These are phyloP conservation scores for Helotiales sp. DNA, from an alignment of 2,329 filamentous ascomycete species.

Conservation along the genomic window DNA sequence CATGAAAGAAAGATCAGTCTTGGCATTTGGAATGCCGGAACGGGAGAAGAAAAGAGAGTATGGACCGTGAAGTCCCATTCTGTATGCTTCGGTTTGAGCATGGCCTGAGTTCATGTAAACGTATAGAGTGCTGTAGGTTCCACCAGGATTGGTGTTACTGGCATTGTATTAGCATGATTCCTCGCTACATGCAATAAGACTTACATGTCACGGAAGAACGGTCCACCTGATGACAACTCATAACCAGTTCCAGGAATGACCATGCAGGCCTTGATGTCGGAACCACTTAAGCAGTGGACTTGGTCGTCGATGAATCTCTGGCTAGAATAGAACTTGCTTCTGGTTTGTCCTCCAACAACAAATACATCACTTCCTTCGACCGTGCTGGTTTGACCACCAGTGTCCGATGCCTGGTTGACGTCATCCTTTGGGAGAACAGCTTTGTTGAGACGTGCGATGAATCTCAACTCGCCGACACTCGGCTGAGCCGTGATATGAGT, in stretches of 20 bases:
- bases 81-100: slow-evolving; percentile 63
- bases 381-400: slow-evolving; percentile 51
- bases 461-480: slow-evolving; percentile 64
- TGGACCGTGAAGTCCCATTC: slow-evolving; percentile 68
- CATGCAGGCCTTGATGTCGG: slow-evolving; percentile 63
- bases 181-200: background rate
- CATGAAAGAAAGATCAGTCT: slow-evolving; percentile 60
- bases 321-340: slow-evolving; percentile 73
- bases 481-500: slow-evolving; percentile 66
- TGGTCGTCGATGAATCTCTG: slow-evolving; percentile 73
- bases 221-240: slow-evolving; percentile 68
- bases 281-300: slow-evolving; percentile 62
- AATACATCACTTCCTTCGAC: slow-evolving; percentile 66
- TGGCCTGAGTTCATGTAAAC: slow-evolving; percentile 68
- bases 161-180: background rate
- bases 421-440: slow-evolving; percentile 56
- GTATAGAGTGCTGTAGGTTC: slow-evolving; percentile 61
- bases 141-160: slow-evolving; percentile 63
- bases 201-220: slow-evolving; percentile 58
- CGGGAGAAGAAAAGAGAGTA: slow-evolving; percentile 66
- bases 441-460: slow-evolving; percentile 64
- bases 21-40: slow-evolving; percentile 58
- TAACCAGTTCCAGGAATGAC: slow-evolving; percentile 57
- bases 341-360: slow-evolving; percentile 64
- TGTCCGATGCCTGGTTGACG: slow-evolving; percentile 61